phyloP scores from a whole-genome alignment of 495 filamentous ascomycete species.

The Trichocladium uniseriatum region DNA sequence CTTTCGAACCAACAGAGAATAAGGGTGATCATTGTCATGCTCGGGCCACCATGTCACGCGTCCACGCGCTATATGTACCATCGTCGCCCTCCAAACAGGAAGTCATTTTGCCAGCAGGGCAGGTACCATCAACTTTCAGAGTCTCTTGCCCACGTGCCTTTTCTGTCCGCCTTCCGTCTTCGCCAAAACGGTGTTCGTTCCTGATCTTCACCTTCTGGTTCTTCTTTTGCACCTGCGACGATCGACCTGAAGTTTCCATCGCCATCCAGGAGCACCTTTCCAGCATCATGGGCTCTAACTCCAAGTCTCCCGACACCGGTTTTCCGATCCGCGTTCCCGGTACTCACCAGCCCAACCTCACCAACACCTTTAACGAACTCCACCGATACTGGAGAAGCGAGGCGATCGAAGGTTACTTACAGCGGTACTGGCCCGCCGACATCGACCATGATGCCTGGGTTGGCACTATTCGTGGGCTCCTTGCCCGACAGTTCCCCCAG shows the following conservation, averaged over 20 bases:
- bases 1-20: no score
- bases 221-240: background rate
- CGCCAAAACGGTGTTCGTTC: no score
- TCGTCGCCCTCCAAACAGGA: no score
- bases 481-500: background rate
- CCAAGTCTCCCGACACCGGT: background rate
- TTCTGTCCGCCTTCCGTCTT: no score
- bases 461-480: background rate
- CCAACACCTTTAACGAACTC: background rate
- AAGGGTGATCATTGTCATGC: no score
- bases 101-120: no score
- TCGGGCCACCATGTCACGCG: no score
- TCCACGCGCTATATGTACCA: no score
- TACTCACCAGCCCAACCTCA: background rate
- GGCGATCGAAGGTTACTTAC: constrained; percentile 4
- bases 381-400: constrained; percentile 9
- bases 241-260: background rate
- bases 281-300: constrained; percentile 1
- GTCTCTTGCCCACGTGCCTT: no score
- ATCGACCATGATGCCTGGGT: constrained; percentile 6
- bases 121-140: no score
- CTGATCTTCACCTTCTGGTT: background rate
- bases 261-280: background rate
- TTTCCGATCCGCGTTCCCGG: constrained; percentile 3
- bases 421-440: constrained; percentile 7